phyloP scores from a whole-genome alignment of 1,284 basidiomycete genomes.

The Mycocalia duriaeana region DNA sequence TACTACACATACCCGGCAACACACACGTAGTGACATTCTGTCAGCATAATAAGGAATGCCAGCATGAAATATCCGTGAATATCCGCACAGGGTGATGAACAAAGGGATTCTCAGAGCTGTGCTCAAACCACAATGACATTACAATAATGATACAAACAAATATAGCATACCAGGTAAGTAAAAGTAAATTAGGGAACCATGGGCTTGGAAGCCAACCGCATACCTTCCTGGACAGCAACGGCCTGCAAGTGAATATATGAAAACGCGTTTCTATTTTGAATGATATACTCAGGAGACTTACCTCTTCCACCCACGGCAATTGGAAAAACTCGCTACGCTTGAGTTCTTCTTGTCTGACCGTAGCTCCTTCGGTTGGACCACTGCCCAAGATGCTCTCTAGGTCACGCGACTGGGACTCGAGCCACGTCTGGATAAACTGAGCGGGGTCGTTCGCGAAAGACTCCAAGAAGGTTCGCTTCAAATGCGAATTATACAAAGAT shows the following conservation, averaged over 20 bases:
- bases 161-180: neutral
- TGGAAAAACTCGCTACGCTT: conserved; percentile 86
- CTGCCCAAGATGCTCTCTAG: conserved; percentile 86
- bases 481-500: conserved; percentile 79
- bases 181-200: too few relatives aligned
- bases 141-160: conserved; percentile 1
- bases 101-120: too few relatives aligned
- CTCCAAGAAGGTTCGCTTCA: conserved; percentile 83
- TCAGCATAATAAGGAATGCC: too few relatives aligned
- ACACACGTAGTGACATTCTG: too few relatives aligned
- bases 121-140: conserved; percentile 1
- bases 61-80: too few relatives aligned
- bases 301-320: conserved; percentile 84
- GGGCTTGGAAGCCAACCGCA: conserved; percentile 16
- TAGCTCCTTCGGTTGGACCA: conserved; percentile 77
- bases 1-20: too few relatives aligned
- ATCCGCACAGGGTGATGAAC: too few relatives aligned
- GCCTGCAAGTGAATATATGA: conserved; percentile 11
- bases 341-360: conserved; percentile 82
- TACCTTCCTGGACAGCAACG: conserved; percentile 19
- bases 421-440: conserved; percentile 83
- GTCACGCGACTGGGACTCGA: conserved; percentile 88
- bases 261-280: neutral
- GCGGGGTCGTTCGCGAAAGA: conserved; percentile 80
- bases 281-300: conserved; percentile 12